phyloP scores from a whole-genome alignment of 345 rosid genomes.

The Geranium brycei region DNA sequence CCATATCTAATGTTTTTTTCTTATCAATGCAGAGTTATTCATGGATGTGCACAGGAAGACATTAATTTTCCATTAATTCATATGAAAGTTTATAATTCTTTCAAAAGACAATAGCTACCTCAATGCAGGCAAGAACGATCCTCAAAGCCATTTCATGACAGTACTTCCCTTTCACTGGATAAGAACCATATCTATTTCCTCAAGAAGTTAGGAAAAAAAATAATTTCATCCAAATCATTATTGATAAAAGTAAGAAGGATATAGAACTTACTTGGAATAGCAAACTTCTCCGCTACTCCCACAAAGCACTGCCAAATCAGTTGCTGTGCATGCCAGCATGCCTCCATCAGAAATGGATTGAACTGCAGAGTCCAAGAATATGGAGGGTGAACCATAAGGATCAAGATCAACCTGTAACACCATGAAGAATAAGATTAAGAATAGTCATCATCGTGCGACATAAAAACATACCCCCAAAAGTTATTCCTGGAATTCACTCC shows the following conservation, averaged over 20 bases:
- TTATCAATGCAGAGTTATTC: background rate
- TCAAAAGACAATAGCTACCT: constrained; percentile 31
- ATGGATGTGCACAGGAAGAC: background rate
- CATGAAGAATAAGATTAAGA: constrained; percentile 1
- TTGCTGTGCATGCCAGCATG: constrained; percentile 92
- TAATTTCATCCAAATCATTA: background rate
- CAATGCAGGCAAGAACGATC: constrained; percentile 88
- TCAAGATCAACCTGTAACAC: constrained; percentile 91
- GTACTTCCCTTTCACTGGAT: constrained; percentile 89
- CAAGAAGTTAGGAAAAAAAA: background rate
- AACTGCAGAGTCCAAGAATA: constrained; percentile 91
- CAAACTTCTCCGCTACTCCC: constrained; percentile 98
- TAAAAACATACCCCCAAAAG: no score
- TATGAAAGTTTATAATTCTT: background rate
- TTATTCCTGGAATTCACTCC: no score
- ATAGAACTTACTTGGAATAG: constrained; percentile 85
- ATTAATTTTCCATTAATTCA: background rate
- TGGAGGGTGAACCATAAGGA: constrained; percentile 95
- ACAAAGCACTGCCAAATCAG: constrained; percentile 98
- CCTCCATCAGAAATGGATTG: constrained; percentile 96
- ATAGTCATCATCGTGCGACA: background rate
- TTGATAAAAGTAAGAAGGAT: background rate
- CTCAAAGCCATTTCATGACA: constrained; percentile 99
- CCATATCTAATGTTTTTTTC: no score
- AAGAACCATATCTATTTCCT: constrained; percentile 68